These are phyloP conservation scores for Teratosphaeria destructans DNA, from an alignment of 2,329 filamentous ascomycete species.

Conservation along the genomic window DNA sequence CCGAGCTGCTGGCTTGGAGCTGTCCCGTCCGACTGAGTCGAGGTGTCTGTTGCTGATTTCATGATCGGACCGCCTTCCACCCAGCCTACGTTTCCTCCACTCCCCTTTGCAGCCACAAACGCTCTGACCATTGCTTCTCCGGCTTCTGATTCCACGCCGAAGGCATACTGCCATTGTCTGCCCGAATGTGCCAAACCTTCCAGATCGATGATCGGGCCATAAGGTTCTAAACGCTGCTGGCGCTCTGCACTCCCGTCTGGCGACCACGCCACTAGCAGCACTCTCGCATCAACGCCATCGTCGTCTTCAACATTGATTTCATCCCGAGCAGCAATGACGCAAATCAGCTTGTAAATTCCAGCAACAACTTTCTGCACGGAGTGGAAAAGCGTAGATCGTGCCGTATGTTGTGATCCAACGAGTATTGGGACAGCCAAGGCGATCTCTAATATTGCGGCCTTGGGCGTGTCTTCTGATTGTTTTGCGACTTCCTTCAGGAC, in stretches of 20 bases:
- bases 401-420: conserved; percentile 38
- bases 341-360: conserved; percentile 67
- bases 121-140: conserved; percentile 49
- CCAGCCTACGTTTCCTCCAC: conserved; percentile 22
- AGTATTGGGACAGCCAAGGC: conserved; percentile 57
- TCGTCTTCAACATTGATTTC: conserved; percentile 54
- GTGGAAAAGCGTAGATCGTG: conserved; percentile 51
- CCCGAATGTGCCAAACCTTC: conserved; percentile 37
- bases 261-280: conserved; percentile 61
- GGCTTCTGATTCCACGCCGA: conserved; percentile 54
- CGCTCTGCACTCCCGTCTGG: conserved; percentile 11
- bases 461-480: conserved; percentile 20
- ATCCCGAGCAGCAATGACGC: conserved; percentile 56
- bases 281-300: conserved; percentile 63
- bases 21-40: conserved; percentile 1
- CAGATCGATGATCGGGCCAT: conserved; percentile 43
- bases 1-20: neutral
- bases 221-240: conserved; percentile 8
- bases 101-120: conserved; percentile 28
- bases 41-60: neutral
- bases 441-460: conserved; percentile 42
- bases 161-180: conserved; percentile 55
- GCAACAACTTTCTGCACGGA: conserved; percentile 65
- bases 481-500: conserved; percentile 32
- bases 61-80: conserved; percentile 17